These are phyloP conservation scores for Malassezia vespertilionis DNA, from an alignment of 1,284 basidiomycete genomes.

Conservation along the genomic window DNA sequence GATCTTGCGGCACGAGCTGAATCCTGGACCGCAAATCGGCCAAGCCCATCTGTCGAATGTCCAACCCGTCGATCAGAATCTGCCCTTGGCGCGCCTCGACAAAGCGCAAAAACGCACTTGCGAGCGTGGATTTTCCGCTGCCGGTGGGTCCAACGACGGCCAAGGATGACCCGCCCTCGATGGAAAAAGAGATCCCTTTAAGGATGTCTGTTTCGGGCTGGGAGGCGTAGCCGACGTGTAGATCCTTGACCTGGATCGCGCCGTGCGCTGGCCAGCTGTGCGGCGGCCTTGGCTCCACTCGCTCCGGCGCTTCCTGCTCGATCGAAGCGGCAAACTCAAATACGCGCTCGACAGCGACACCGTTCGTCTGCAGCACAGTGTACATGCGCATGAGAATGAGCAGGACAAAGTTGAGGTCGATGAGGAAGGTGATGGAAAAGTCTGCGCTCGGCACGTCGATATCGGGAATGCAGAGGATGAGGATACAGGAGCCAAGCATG, in stretches of 20 bases:
- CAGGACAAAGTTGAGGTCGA: conserved; percentile 48
- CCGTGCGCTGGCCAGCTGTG: conserved; percentile 52
- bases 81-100: conserved; percentile 26
- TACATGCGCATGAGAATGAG: conserved; percentile 21
- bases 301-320: conserved; percentile 49
- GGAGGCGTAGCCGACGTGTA: conserved; percentile 51
- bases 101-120: conserved; percentile 31
- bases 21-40: conserved; percentile 51
- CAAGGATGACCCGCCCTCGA: conserved; percentile 62
- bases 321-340: conserved; percentile 47
- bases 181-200: conserved; percentile 50
- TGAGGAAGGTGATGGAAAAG: conserved; percentile 49
- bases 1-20: conserved; percentile 51
- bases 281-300: conserved; percentile 47
- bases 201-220: conserved; percentile 53
- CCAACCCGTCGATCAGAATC: conserved; percentile 38
- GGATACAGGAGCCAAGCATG: conserved; percentile 49
- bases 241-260: conserved; percentile 49
- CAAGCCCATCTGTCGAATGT: conserved; percentile 51
- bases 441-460: conserved; percentile 48
- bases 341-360: conserved; percentile 50
- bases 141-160: conserved; percentile 66
- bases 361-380: conserved; percentile 19
- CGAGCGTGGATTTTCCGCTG: conserved; percentile 47
- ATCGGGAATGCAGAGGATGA: conserved; percentile 47